phyloP scores from a whole-genome alignment of 441 rosid species.

The Pelargonium cotyledonis region DNA sequence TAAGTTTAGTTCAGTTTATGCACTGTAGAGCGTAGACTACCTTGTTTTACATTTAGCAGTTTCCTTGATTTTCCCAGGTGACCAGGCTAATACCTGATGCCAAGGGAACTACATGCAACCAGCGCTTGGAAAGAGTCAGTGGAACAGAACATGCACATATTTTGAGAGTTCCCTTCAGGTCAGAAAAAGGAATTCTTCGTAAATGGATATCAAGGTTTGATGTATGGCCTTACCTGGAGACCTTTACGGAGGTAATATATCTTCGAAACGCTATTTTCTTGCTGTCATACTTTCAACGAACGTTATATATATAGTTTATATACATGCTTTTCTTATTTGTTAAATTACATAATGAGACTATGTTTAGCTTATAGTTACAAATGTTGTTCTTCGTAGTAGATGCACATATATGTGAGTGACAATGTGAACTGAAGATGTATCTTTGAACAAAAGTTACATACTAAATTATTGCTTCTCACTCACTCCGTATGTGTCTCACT shows the following conservation, averaged over 20 bases:
- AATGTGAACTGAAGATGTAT: neutral
- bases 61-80: slow-evolving; percentile 39
- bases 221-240: slow-evolving; percentile 95
- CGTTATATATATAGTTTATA: neutral
- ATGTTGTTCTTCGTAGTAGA: neutral
- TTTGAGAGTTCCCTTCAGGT: slow-evolving; percentile 86
- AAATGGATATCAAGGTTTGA: slow-evolving; percentile 98
- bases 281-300: neutral
- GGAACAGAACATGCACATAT: slow-evolving; percentile 85
- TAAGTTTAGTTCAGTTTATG: slow-evolving; percentile 1
- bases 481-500: neutral
- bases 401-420: neutral
- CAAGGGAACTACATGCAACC: slow-evolving; percentile 90
- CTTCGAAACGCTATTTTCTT: neutral
- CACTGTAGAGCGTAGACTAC: neutral
- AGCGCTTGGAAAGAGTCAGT: slow-evolving; percentile 80
- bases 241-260: slow-evolving; percentile 62
- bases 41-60: neutral
- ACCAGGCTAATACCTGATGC: slow-evolving; percentile 92
- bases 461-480: neutral
- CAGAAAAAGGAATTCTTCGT: slow-evolving; percentile 78
- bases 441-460: neutral
- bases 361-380: neutral
- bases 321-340: neutral
- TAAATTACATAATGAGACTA: neutral